These are phyloP conservation scores for Polysphondylium violaceum DNA, from an alignment of 78 protist species.

Conservation along the genomic window DNA sequence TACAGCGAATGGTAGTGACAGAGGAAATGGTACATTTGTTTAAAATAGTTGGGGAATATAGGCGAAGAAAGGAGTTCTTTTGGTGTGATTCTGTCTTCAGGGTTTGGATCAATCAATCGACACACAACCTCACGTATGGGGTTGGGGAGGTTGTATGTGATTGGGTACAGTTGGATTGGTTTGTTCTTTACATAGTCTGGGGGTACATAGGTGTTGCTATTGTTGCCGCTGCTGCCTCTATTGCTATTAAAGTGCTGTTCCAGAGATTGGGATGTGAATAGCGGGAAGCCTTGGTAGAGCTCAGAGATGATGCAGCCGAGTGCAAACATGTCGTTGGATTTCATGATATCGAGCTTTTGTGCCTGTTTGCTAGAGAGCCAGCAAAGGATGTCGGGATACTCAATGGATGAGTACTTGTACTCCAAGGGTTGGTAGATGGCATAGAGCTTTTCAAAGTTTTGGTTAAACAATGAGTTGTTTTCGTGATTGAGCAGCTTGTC, in stretches of 20 bases:
- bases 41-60: slow-evolving; percentile 60
- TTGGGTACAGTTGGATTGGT: too few relatives aligned
- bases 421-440: slow-evolving; percentile 68
- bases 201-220: background rate
- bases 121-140: slow-evolving; percentile 49
- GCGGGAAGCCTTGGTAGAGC: slow-evolving; percentile 60
- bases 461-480: background rate
- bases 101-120: slow-evolving; percentile 33
- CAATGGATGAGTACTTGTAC: slow-evolving; percentile 9
- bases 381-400: background rate
- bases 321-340: slow-evolving; percentile 70
- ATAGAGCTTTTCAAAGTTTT: slow-evolving; percentile 18
- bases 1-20: slow-evolving; percentile 48
- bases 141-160: slow-evolving; percentile 47
- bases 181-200: background rate
- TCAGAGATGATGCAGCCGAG: slow-evolving; percentile 75
- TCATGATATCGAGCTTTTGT: slow-evolving; percentile 27
- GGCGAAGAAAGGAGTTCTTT: slow-evolving; percentile 27
- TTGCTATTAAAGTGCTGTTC: slow-evolving; percentile 4
- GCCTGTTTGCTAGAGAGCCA: background rate
- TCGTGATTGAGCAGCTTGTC: slow-evolving; percentile 35
- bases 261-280: slow-evolving; percentile 15
- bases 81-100: slow-evolving; percentile 20
- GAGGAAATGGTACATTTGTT: slow-evolving; percentile 76
- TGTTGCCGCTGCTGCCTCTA: background rate